Conservation (phyloP, 176 grass and related monocot species). For the Avena atlantica region DNA sequence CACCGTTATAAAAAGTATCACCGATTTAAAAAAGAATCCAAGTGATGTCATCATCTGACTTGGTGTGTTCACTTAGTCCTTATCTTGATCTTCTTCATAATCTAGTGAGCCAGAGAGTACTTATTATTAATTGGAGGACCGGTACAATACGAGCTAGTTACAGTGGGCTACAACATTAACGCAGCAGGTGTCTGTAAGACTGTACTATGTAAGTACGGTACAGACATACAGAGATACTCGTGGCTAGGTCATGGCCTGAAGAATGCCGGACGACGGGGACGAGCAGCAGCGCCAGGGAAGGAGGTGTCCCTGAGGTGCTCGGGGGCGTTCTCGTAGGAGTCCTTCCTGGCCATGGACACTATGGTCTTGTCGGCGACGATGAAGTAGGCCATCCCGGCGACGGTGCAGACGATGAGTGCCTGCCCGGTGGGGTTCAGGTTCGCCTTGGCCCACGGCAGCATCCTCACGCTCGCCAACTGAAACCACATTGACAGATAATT, state of each 20-base stretch:
- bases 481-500: background rate
- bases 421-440: conserved; percentile 75
- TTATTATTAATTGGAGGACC: no score
- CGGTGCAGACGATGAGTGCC: conserved; percentile 68
- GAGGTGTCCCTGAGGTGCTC: conserved; percentile 53
- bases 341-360: conserved; percentile 55
- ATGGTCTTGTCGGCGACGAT: conserved; percentile 58
- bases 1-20: no score
- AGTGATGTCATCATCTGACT: no score
- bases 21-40: no score
- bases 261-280: conserved; percentile 31
- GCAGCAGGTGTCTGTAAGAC: no score
- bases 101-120: no score
- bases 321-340: conserved; percentile 53
- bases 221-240: no score
- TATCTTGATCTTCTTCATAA: no score
- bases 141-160: no score
- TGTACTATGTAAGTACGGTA: no score
- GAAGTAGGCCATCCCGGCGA: conserved; percentile 76
- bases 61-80: no score
- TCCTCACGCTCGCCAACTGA: conserved; percentile 71
- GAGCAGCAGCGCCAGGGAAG: background rate
- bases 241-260: conserved; percentile 37
- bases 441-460: conserved; percentile 75
- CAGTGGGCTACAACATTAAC: no score